Conservation (phyloP, 106 monocot genomes). For the Dendrobium officinale region DNA sequence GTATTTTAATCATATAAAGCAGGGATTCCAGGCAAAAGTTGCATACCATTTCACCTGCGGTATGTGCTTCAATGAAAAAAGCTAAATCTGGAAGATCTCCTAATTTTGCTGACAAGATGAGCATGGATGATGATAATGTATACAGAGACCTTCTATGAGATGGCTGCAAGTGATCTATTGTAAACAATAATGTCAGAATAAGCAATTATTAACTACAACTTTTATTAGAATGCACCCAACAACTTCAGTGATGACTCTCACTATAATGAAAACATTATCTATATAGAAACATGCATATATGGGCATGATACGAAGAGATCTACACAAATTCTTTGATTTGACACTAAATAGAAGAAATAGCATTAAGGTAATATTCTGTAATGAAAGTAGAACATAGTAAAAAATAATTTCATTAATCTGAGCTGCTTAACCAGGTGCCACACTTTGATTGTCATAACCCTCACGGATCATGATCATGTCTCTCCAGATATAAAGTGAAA, state of each 20-base stretch:
- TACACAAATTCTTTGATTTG: neutral
- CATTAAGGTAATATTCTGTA: neutral
- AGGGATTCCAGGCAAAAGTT: neutral
- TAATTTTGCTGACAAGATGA: conserved; percentile 64
- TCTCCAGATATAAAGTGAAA: neutral
- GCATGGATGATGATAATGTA: conserved; percentile 73
- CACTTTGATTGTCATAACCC: neutral
- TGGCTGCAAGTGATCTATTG: conserved; percentile 70
- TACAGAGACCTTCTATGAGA: conserved; percentile 64
- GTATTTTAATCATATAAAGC: neutral
- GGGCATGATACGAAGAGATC: neutral
- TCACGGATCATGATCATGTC: neutral
- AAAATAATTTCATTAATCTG: neutral
- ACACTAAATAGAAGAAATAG: neutral
- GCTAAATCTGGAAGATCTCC: conserved; percentile 37
- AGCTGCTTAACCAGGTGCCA: neutral
- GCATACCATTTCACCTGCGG: conserved; percentile 49
- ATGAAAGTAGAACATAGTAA: neutral
- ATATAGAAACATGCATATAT: neutral
- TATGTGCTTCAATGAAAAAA: conserved; percentile 40
- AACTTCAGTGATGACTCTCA: neutral
- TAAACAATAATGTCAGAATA: conserved; percentile 11
- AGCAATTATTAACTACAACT: neutral
- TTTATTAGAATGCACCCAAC: neutral
- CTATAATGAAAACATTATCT: neutral